Base-by-base conservation (phyloP, 1,284 basidiomycete species). In the Cutaneotrichosporon daszewskae region DNA sequence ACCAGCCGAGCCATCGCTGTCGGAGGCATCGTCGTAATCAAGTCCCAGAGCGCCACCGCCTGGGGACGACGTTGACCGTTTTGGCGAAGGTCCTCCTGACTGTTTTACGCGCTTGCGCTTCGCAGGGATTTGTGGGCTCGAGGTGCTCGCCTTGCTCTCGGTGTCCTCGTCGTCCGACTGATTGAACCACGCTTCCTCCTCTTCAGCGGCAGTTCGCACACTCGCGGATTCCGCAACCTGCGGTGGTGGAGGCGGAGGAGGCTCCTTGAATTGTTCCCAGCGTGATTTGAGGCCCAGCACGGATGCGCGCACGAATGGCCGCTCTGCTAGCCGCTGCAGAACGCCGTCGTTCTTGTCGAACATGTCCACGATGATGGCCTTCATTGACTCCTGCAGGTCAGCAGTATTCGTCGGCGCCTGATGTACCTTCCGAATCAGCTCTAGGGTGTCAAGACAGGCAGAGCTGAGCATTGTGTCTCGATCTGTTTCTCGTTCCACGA, bases 391-490 rank as follows among this genome's bases (percentile, higher is more conserved):
- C 87, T 92, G 58, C 17, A 25, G 39, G 44, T 43, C 37, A 45
- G 35, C n/a, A 18, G 23, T 29, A 32, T 20, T 22, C 32, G 14
- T 17, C 26, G 19, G 28, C 14, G 17, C 4, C 14, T 20, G 6
- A 66, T 78, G 53, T 51, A 91, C 90, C 74, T 79, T 80, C 47
- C 86, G 81, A 67, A 97, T 86, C 54, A 81, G 77, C 59, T 98
- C 94, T 60, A 98, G 89, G 52, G 89, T 87, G 64, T 98, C 94
- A 61, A 95, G 83, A 74, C 89, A 96, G 16, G 92, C 87, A 53
- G 90, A 92, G 59, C 84, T 86, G 34, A 98, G 76, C 53, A 99
- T 78, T 68, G 94, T 98, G 71, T 98, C 94, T 47, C 86, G 77
- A 35, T 77, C 76, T 23, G 84, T 84, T 69, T 97, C 94, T 39